These are phyloP conservation scores for Psidium friedrichsthalianum DNA, from an alignment of 345 rosid genomes.

Conservation along the genomic window DNA sequence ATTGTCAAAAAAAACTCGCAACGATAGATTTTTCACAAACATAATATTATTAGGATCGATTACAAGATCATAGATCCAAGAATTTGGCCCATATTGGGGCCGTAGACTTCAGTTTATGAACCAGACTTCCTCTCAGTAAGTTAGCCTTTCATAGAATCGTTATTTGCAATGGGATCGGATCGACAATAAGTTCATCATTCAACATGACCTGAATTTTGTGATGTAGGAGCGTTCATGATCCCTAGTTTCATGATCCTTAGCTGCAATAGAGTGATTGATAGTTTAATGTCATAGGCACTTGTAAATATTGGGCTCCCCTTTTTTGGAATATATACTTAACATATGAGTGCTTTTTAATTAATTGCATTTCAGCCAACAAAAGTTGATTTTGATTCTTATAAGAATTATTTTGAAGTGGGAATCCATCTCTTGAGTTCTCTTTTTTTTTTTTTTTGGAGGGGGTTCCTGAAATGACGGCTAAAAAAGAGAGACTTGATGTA, in stretches of 20 bases:
- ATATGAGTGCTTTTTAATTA: no score
- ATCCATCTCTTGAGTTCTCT: background rate
- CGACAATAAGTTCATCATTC: background rate
- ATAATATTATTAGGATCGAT: background rate
- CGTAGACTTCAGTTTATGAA: background rate
- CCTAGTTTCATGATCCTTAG: background rate
- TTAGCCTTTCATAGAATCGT: background rate
- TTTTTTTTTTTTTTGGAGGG: background rate
- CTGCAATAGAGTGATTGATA: no score
- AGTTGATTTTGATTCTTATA: no score
- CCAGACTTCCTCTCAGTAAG: rapidly evolving
- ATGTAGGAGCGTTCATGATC: background rate
- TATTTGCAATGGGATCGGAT: background rate
- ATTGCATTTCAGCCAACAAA: no score
- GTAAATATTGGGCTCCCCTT: no score
- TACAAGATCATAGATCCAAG: background rate
- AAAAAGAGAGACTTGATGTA: background rate
- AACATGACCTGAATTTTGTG: background rate
- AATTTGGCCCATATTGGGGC: background rate
- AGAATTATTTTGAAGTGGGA: no score
- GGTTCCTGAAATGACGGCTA: background rate
- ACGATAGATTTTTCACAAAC: background rate
- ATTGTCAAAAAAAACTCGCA: background rate
- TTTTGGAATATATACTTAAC: no score
- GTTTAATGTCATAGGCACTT: no score